Conservation (phyloP, 345 rosid species). For the Dipteronia sinensis region DNA sequence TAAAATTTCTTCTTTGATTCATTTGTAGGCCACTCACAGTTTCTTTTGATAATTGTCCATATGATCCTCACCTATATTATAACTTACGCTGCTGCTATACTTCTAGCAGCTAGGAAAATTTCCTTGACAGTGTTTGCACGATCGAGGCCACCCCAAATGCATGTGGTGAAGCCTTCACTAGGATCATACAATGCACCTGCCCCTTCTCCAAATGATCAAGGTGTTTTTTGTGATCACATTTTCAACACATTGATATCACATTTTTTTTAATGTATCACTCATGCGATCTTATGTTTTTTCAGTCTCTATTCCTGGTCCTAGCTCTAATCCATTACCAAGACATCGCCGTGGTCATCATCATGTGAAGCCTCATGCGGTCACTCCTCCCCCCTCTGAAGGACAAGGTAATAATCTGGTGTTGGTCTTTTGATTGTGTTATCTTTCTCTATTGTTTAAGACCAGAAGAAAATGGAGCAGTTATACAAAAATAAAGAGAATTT, state of each 20-base stretch:
- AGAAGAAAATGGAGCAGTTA: background rate
- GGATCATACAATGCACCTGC: conserved; percentile 43
- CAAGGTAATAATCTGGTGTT: conserved; percentile 44
- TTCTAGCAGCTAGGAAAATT: conserved; percentile 54
- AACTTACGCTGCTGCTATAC: conserved; percentile 23
- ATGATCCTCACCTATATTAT: conserved; percentile 8
- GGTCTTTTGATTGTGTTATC: background rate
- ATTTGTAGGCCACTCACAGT: background rate
- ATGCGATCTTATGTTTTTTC: conserved; percentile 27
- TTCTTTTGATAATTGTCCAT: background rate
- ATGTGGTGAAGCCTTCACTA: conserved; percentile 36
- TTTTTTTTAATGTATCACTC: conserved; percentile 22
- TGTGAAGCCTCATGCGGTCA: conserved; percentile 47
- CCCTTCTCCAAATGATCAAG: conserved; percentile 52
- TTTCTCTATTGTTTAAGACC: background rate
- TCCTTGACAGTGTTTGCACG: conserved; percentile 43
- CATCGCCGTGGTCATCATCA: conserved; percentile 55
- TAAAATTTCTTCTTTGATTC: background rate
- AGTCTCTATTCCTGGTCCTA: conserved; percentile 49
- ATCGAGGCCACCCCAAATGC: conserved; percentile 35
- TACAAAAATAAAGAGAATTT: background rate
- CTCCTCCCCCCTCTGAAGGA: conserved; percentile 69
- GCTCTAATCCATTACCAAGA: conserved; percentile 39
- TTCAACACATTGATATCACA: background rate
- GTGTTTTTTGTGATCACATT: conserved; percentile 26